Percentiles rank a stretch among this genome's conserved stretches.
phyloP scores from a whole-genome alignment of 139 green algal species.

The Tetraselmis chui region DNA sequence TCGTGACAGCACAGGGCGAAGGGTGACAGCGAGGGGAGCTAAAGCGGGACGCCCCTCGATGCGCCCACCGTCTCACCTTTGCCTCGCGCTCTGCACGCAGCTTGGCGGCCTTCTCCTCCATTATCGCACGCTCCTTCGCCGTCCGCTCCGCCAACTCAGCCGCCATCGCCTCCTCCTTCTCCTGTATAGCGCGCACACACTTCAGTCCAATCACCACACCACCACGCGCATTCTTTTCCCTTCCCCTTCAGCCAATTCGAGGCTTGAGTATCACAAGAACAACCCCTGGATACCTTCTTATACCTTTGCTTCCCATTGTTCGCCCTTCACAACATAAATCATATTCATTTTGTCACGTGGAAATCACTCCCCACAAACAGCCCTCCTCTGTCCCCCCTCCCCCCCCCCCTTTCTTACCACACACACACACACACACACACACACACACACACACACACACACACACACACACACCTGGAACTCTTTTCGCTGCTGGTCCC shows the following conservation, averaged over 20 bases:
- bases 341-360: no score
- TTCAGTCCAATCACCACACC: neutral
- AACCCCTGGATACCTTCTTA: no score
- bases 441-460: no score
- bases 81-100: neutral
- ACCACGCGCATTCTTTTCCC: no score
- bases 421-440: no score
- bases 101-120: neutral
- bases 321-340: no score
- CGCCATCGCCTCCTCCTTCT: neutral
- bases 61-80: no score
- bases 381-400: neutral
- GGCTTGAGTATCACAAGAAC: no score
- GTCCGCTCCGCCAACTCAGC: neutral
- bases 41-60: no score
- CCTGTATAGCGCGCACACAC: neutral
- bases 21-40: neutral
- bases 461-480: neutral
- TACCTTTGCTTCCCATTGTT: no score
- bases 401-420: neutral
- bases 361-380: neutral
- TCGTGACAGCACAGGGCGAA: neutral
- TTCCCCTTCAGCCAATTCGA: no score
- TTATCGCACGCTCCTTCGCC: neutral
- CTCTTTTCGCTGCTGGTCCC: neutral